Conservation (phyloP, 2,329 filamentous ascomycete species). For the Apiospora kogelbergensis region DNA sequence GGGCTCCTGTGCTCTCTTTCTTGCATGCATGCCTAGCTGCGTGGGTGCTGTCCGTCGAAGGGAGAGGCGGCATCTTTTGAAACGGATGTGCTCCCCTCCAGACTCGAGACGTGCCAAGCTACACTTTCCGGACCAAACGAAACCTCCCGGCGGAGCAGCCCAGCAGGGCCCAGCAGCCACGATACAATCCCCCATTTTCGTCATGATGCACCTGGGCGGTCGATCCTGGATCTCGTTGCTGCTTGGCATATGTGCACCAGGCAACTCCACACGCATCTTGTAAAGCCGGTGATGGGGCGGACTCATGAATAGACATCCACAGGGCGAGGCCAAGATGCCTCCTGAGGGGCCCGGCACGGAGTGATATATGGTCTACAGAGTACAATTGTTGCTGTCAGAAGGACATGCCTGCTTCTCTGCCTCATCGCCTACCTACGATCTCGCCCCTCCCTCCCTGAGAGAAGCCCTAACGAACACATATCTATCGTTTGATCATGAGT, state of each 20-base stretch:
- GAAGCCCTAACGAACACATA: no score
- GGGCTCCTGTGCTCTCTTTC: no score
- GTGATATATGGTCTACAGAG: neutral
- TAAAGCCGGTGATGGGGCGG: neutral
- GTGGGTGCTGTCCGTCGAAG: no score
- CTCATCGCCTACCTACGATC: neutral
- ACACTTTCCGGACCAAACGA: neutral
- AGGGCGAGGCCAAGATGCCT: no score
- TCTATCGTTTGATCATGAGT: no score
- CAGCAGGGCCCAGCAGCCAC: neutral
- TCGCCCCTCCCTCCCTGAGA: no score
- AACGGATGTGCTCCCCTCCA: neutral
- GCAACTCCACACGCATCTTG: neutral
- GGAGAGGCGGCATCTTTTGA: neutral
- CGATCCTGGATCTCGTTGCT: neutral
- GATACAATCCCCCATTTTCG: neutral
- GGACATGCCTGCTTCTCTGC: neutral
- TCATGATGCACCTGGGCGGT: no score
- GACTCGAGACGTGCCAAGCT: slow-evolving; percentile 2
- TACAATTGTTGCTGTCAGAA: no score
- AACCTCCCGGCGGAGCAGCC: neutral
- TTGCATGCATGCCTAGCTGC: no score
- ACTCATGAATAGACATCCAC: no score
- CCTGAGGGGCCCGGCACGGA: neutral
- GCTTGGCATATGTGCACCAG: no score